Conservation (phyloP, 2,329 filamentous ascomycete species). For the Hypoxylon sp. region DNA sequence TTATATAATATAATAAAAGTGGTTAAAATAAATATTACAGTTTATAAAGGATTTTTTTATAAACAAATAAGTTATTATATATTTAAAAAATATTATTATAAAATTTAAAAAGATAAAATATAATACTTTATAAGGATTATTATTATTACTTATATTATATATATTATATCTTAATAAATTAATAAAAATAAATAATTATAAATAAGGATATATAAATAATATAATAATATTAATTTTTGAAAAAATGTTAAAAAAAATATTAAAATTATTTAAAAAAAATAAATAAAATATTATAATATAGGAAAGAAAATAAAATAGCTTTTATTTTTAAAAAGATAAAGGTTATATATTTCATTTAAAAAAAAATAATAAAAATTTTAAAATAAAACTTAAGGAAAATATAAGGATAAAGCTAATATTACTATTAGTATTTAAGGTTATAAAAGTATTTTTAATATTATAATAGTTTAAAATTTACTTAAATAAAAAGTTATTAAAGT, state of each 20-base stretch:
- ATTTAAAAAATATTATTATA: conserved; percentile 4
- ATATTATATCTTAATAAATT: conserved; percentile 16
- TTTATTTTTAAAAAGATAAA: no score
- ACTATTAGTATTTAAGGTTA: not conserved
- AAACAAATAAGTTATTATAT: conserved; percentile 9
- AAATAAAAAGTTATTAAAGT: conserved; percentile 1
- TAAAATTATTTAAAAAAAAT: no score
- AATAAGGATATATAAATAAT: conserved; percentile 17
- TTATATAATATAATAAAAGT: conserved; percentile 15
- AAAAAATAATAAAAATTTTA: no score
- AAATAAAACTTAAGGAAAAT: no score
- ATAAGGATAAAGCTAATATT: not conserved
- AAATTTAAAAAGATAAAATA: conserved; percentile 3
- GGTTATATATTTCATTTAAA: no score
- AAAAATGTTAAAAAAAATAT: conserved; percentile 11
- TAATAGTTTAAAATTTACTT: conserved; percentile 10
- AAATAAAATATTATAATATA: no score
- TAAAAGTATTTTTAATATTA: conserved; percentile 5
- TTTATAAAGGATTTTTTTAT: conserved; percentile 4
- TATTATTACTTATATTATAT: conserved; percentile 18
- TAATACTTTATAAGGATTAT: conserved; percentile 11
- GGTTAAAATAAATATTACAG: conserved; percentile 4
- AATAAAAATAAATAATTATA: conserved; percentile 11
- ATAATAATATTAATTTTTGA: conserved; percentile 12
- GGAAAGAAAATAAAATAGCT: no score